Percentiles rank a stretch among this genome's conserved stretches.
These are phyloP conservation scores for Cadophora malorum DNA, from an alignment of 2,329 filamentous ascomycete species.

Conservation along the genomic window DNA sequence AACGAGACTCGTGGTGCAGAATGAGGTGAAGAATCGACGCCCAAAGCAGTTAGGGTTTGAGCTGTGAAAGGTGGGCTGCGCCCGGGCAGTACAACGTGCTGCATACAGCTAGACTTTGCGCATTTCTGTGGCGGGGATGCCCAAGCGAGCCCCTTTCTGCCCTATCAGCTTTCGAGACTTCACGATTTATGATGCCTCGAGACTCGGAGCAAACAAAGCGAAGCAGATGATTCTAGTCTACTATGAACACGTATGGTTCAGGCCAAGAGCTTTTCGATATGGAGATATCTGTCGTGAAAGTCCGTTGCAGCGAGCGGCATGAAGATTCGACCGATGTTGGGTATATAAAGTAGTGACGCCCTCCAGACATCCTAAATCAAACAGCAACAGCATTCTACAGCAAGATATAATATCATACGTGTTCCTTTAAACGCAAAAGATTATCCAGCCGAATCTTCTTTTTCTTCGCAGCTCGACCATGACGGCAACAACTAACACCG, in stretches of 20 bases:
- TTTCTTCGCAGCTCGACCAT: neutral
- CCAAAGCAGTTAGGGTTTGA: constrained; percentile 8
- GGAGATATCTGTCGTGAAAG: neutral
- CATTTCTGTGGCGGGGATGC: neutral
- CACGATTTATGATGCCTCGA: neutral
- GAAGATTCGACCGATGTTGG: neutral
- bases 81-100: neutral
- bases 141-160: neutral
- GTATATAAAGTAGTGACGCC: constrained; percentile 7
- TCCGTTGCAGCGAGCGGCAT: neutral
- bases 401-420: neutral
- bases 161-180: constrained; percentile 3
- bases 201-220: neutral
- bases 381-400: neutral
- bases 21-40: neutral
- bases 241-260: neutral
- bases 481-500: constrained; percentile 44
- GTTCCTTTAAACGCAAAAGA: neutral
- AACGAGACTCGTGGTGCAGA: neutral
- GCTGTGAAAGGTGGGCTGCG: neutral
- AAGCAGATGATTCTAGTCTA: neutral
- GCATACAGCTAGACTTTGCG: constrained; percentile 10
- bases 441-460: too few relatives aligned
- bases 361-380: neutral
- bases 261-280: neutral